Percentiles rank a stretch among this genome's conserved stretches.
These are phyloP conservation scores for Cadophora gregata DNA, from an alignment of 2,329 filamentous ascomycete species.

Conservation along the genomic window DNA sequence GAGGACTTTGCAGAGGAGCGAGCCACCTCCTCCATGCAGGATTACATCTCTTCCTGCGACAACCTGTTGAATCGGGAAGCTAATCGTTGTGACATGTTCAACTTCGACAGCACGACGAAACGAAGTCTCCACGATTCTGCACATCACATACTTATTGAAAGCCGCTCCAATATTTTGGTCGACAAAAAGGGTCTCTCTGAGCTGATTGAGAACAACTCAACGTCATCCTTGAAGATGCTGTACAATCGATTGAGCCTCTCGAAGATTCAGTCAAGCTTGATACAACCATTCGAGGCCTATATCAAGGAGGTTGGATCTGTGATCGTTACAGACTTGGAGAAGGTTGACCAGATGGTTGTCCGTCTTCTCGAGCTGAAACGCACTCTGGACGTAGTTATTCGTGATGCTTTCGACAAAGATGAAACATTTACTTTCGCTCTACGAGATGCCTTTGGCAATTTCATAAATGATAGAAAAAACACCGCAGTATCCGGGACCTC, in stretches of 20 bases:
- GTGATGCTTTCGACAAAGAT: slow-evolving; percentile 77
- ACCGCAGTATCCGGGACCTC: slow-evolving; percentile 78
- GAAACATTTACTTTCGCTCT: slow-evolving; percentile 79
- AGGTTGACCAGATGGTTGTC: slow-evolving; percentile 84
- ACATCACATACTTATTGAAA: slow-evolving; percentile 73
- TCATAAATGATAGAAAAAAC: slow-evolving; percentile 88
- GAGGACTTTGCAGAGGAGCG: slow-evolving; percentile 70
- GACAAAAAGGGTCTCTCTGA: slow-evolving; percentile 71
- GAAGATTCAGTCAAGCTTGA: slow-evolving; percentile 72
- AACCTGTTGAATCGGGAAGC: slow-evolving; percentile 75
- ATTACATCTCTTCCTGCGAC: slow-evolving; percentile 76
- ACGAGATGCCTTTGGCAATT: slow-evolving; percentile 83
- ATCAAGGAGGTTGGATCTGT: slow-evolving; percentile 75
- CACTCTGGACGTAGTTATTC: slow-evolving; percentile 77
- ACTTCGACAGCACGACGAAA: slow-evolving; percentile 83
- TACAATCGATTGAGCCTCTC: slow-evolving; percentile 80
- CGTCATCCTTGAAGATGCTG: slow-evolving; percentile 73
- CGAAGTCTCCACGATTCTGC: slow-evolving; percentile 75
- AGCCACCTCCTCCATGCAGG: slow-evolving; percentile 67
- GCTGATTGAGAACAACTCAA: slow-evolving; percentile 73
- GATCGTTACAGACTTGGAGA: slow-evolving; percentile 81
- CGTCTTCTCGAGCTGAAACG: slow-evolving; percentile 82
- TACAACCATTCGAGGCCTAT: slow-evolving; percentile 77
- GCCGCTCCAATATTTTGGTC: slow-evolving; percentile 70
- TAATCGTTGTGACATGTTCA: slow-evolving; percentile 77